phyloP scores from a whole-genome alignment of 768 basidiomycete genomes.

The Phaeotremella fagi region DNA sequence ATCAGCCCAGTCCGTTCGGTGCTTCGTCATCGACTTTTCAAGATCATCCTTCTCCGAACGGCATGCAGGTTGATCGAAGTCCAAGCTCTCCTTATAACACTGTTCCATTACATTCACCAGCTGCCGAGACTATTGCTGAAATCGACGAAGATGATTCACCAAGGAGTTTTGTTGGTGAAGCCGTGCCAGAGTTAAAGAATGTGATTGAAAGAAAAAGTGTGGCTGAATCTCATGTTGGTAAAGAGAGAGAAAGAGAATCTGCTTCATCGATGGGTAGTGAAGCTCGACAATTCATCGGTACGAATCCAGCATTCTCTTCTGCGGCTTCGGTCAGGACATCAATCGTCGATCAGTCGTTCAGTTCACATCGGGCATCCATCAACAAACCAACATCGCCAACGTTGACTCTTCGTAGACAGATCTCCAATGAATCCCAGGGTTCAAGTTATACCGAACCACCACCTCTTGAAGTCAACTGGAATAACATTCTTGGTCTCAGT shows the following conservation, averaged over 20 bases:
- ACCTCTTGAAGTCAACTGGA: conserved; percentile 8
- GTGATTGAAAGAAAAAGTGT: conserved; percentile 14
- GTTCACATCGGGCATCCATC: too few relatives aligned
- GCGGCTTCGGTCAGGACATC: not conserved
- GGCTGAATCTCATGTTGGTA: conserved; percentile 6
- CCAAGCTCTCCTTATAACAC: too few relatives aligned
- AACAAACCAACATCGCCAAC: conserved; percentile 3
- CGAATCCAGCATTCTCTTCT: not conserved
- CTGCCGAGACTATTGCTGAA: conserved; percentile 11
- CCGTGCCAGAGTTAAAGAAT: conserved; percentile 4
- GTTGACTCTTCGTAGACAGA: not conserved
- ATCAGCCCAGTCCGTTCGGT: conserved; percentile 9
- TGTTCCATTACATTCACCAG: conserved; percentile 2
- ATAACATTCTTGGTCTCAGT: not conserved
- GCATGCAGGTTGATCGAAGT: too few relatives aligned
- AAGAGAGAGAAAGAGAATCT: conserved; percentile 15
- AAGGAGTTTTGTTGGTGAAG: not conserved
- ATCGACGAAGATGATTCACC: not conserved
- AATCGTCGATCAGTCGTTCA: too few relatives aligned
- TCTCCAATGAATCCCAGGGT: conserved; percentile 7
- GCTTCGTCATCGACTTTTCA: not conserved
- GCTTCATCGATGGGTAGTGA: conserved; percentile 1
- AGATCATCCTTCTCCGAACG: too few relatives aligned
- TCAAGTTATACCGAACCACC: conserved; percentile 10
- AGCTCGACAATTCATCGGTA: not conserved